These are phyloP conservation scores for Aquilaria agallochum DNA, from an alignment of 441 rosid genomes.

Conservation along the genomic window DNA sequence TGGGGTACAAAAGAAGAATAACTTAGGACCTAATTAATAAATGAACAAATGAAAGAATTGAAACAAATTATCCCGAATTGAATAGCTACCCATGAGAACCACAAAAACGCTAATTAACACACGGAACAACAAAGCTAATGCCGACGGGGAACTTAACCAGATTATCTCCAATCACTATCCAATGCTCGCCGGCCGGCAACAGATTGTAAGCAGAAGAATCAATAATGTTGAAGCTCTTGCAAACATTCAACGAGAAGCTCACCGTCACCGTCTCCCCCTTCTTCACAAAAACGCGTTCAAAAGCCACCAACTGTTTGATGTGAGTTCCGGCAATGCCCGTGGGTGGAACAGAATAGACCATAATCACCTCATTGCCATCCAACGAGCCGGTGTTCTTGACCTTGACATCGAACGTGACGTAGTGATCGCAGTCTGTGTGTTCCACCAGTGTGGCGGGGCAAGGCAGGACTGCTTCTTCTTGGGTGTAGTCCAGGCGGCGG, in stretches of 20 bases:
- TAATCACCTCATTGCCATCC: conserved; percentile 20
- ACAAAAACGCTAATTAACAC: no score
- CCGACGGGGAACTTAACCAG: neutral
- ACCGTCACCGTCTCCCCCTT: conserved; percentile 6
- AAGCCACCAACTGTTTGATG: conserved; percentile 18
- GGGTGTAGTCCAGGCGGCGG: neutral
- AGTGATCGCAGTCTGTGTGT: neutral
- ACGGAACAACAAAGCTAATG: neutral
- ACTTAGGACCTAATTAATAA: no score
- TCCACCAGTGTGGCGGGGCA: conserved; percentile 9
- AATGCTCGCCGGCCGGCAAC: conserved; percentile 9
- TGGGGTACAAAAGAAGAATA: no score
- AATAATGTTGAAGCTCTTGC: conserved; percentile 18
- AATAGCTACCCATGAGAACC: no score
- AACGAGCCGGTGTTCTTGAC: conserved; percentile 15
- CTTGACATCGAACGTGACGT: conserved; percentile 1
- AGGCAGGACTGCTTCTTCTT: neutral
- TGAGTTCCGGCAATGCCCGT: neutral
- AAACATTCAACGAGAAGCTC: conserved; percentile 10
- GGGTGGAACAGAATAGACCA: conserved; percentile 21
- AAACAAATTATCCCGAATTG: no score
- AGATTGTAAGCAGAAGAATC: neutral
- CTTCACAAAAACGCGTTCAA: conserved; percentile 16
- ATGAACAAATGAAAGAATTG: no score
- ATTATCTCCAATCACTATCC: conserved; percentile 4